phyloP scores from a whole-genome alignment of 1,139 yeast species.

The Wickerhamomyces sp. region DNA sequence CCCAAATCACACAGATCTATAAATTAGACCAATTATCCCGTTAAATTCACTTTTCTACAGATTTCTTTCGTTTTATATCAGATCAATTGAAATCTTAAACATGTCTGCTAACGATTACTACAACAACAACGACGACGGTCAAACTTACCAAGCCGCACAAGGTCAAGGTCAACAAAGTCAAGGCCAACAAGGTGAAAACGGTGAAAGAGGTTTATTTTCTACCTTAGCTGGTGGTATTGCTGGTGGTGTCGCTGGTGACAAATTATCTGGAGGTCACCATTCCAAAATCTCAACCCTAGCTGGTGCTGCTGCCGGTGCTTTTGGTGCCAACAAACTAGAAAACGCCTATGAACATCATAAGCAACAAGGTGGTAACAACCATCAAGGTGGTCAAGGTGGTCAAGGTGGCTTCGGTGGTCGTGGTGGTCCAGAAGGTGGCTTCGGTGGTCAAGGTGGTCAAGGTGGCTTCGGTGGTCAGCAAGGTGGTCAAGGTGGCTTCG shows the following conservation, averaged over 20 bases:
- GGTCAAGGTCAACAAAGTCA: slow-evolving; percentile 16
- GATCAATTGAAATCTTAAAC: slow-evolving; percentile 1
- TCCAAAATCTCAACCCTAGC: slow-evolving; percentile 47
- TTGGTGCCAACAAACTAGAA: slow-evolving; percentile 52
- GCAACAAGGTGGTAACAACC: slow-evolving; percentile 31
- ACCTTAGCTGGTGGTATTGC: slow-evolving; percentile 57
- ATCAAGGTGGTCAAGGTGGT: slow-evolving; percentile 12
- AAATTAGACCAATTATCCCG: too few species aligned
- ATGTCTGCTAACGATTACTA: slow-evolving; percentile 67
- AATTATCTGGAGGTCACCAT: slow-evolving; percentile 46
- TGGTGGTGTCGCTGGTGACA: slow-evolving; percentile 44
- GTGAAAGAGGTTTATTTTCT: slow-evolving; percentile 54
- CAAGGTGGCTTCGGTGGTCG: slow-evolving; percentile 14
- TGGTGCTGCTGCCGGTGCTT: slow-evolving; percentile 60
- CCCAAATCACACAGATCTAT: not conserved
- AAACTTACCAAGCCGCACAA: slow-evolving; percentile 10
- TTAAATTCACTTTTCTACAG: too few species aligned
- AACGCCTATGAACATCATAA: slow-evolving; percentile 29
- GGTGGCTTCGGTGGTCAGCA: slow-evolving; percentile 20
- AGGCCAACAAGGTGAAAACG: slow-evolving; percentile 28
- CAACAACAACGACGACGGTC: slow-evolving; percentile 28
- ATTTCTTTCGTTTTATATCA: not conserved
- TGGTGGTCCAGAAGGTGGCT: slow-evolving; percentile 7
- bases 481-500: slow-evolving; percentile 17
- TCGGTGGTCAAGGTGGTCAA: slow-evolving; percentile 17